Evolutionary conservation across 176 grass and related monocot genomes (phyloP).

Genomic region (Elymus sibiricus): DNA sequence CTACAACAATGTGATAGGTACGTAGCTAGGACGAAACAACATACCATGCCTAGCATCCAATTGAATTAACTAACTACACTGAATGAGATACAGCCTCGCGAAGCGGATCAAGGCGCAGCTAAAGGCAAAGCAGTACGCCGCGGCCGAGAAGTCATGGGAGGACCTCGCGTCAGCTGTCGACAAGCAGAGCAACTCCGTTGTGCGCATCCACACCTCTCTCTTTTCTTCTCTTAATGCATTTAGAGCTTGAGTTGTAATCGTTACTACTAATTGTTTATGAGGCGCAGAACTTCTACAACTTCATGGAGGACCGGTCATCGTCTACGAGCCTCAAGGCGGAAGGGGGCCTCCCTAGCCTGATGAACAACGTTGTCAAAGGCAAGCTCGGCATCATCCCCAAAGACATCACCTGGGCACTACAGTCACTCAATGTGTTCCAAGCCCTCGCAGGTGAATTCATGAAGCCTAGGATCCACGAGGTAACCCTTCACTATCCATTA

Average conservation of each 20-base stretch:
- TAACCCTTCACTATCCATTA: neutral
- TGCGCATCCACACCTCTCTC: neutral
- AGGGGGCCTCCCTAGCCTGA: conserved; percentile 29
- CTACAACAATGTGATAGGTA: neutral
- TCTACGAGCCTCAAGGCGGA: conserved; percentile 36
- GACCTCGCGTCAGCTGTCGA: conserved; percentile 33
- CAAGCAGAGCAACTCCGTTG: conserved; percentile 41
- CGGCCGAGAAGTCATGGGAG: conserved; percentile 50
- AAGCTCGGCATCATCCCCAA: conserved; percentile 79
- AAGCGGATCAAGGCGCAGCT: conserved; percentile 43
- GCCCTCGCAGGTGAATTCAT: conserved; percentile 61
- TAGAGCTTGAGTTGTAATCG: too few relatives aligned
- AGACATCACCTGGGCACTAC: neutral
- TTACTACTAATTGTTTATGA: too few relatives aligned
- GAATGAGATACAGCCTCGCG: conserved; percentile 33
- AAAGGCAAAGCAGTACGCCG: conserved; percentile 8
- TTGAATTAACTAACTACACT: too few relatives aligned
- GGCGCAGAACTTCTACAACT: conserved; percentile 72
- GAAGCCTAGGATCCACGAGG: conserved; percentile 77
- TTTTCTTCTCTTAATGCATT: neutral
- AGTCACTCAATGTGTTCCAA: conserved; percentile 42
- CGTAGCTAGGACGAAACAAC: too few relatives aligned
- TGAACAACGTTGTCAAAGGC: conserved; percentile 64
- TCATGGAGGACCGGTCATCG: conserved; percentile 46
- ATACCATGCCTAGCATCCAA: too few relatives aligned